These are phyloP conservation scores for Metschnikowia koreensis DNA, from an alignment of 805 yeast species.

Conservation along the genomic window DNA sequence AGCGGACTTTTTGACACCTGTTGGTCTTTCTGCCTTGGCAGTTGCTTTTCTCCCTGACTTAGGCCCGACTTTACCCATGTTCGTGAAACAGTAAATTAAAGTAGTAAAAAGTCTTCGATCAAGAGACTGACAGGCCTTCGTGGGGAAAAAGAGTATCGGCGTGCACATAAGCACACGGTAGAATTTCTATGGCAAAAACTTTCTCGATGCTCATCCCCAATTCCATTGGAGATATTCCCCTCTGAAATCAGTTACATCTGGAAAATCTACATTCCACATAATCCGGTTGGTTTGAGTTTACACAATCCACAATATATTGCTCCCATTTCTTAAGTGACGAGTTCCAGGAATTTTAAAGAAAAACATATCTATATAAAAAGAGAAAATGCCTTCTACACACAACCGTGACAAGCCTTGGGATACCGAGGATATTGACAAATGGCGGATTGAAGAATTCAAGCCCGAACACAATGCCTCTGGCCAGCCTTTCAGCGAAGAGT, in stretches of 20 bases:
- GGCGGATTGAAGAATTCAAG: constrained; percentile 85
- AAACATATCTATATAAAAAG: neutral
- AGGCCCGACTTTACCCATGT: constrained; percentile 2
- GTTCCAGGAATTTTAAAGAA: neutral
- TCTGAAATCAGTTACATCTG: neutral
- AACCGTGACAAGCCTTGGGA: constrained; percentile 98
- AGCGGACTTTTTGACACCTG: neutral
- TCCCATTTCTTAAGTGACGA: too few relatives aligned
- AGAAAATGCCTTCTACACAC: constrained; percentile 82
- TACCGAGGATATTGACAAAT: constrained; percentile 89
- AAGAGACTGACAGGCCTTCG: neutral
- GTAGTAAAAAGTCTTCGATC: neutral
- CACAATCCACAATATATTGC: too few relatives aligned
- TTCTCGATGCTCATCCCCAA: constrained; percentile 11
- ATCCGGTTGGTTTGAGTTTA: too few relatives aligned
- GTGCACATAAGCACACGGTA: neutral
- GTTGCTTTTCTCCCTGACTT: neutral
- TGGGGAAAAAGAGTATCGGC: neutral
- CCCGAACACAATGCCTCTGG: constrained; percentile 89
- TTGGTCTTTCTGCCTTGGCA: neutral
- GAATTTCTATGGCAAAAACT: constrained; percentile 1
- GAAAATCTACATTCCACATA: too few relatives aligned
- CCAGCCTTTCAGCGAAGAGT: constrained; percentile 89
- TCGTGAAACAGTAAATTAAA: too few relatives aligned
- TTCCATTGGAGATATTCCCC: neutral